Base-by-base conservation (phyloP, 371 early-diverging fungal species). In the Gilbertella persicaria region DNA sequence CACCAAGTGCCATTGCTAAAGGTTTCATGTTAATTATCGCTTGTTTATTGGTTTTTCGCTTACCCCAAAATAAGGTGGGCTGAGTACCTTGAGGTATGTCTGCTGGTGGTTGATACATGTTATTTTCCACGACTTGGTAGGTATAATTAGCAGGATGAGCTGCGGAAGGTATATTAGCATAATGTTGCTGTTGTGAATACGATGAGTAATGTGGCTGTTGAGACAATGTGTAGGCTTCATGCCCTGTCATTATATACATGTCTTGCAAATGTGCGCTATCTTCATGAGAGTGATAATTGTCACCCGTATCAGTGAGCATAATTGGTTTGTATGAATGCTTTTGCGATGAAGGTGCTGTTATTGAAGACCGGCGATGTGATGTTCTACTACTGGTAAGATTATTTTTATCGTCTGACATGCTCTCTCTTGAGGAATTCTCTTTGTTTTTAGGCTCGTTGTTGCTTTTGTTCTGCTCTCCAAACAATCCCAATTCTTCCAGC, bases 1-100 rank as follows among this genome's bases (percentile, higher is more conserved):
- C 94, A 47, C 91, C 90, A 5, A 94, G 62, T 4, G 86, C 90
- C 13, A 86, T 82, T 17, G 91, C 95, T 93, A 73, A 33, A 33
- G 28, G 28, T 28, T 28, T 9, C 28, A 28, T 28, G 9, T 9
- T 28, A 28, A 5, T 28, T 4, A 9, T 5, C 28, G 9, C 9
- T 28, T 23, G 9, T 14, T 17, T 30, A 16, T 2, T 38, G 21
- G 14, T 39, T n/a, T 49, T 20, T 25, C 14, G 8, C 33, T 47
- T 58, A 58, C 58, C 58, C 60, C 60, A 55, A 37, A 56, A 62
- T 13, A 51, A 24, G 1, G 47, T 55, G 17, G 46, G 47, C 6
- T 53, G 45, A 5, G 24, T 33, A 17, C 55, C 47, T 24, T 46
- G 55, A 16, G 41, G 33, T 3, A 20, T 14, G 4, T 29, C 41